Evolutionary conservation across 2,329 filamentous ascomycete species (phyloP).

Genomic region (Pseudogymnoascus sp.): DNA sequence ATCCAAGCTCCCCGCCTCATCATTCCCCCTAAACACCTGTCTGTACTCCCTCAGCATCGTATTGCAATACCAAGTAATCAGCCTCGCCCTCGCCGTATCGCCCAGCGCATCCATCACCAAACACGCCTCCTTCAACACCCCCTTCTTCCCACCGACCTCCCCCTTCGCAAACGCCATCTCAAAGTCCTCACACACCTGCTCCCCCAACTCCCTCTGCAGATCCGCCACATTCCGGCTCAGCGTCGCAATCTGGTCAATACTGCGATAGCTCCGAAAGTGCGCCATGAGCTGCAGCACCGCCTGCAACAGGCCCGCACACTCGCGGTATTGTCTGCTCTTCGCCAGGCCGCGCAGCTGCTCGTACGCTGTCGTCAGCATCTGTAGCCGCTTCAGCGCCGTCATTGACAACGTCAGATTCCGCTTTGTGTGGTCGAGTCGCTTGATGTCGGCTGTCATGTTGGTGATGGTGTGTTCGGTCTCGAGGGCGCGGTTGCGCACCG

Average conservation of each 20-base stretch:
- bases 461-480: constrained; percentile 94
- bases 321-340: constrained; percentile 81
- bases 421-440: constrained; percentile 92
- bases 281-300: constrained; percentile 96
- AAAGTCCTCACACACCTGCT: constrained; percentile 99
- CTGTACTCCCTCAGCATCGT: constrained; percentile 92
- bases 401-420: constrained; percentile 93
- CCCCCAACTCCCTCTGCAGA: constrained; percentile 81
- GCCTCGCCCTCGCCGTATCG: constrained; percentile 69
- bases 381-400: constrained; percentile 91
- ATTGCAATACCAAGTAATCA: constrained; percentile 97
- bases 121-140: constrained; percentile 76
- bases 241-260: constrained; percentile 94
- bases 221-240: constrained; percentile 89
- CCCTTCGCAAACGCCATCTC: constrained; percentile 88
- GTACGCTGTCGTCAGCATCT: constrained; percentile 99
- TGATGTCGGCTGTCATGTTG: constrained; percentile 98
- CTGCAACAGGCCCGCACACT: constrained; percentile 88
- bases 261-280: constrained; percentile 96
- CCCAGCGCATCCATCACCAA: constrained; percentile 91
- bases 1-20: constrained; percentile 91
- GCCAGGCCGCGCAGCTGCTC: constrained; percentile 82
- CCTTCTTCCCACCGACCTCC: constrained; percentile 63
- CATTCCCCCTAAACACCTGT: constrained; percentile 90
- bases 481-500: constrained; percentile 77